These are phyloP conservation scores for Crucihimalaya himalaica DNA, from an alignment of 345 rosid genomes.

Conservation along the genomic window DNA sequence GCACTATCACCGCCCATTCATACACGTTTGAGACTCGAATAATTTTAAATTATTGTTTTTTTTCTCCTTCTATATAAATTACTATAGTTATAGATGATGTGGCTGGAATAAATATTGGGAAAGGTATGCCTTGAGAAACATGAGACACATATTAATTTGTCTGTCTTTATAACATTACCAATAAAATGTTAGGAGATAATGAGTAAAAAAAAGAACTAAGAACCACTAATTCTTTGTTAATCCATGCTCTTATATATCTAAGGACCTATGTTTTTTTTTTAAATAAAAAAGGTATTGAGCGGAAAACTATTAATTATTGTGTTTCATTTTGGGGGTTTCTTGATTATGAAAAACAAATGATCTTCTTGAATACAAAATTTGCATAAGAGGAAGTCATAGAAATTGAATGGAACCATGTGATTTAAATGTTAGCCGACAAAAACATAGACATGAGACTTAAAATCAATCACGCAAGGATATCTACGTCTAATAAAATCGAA, in stretches of 20 bases:
- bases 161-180: not conserved
- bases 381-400: not conserved
- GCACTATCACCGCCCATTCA: constrained; percentile 27
- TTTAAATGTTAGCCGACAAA: not conserved
- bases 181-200: not conserved
- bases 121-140: constrained; percentile 13
- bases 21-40: constrained; percentile 7
- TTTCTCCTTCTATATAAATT: not conserved
- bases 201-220: not conserved
- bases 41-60: not conserved
- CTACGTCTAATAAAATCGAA: not conserved
- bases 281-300: not conserved
- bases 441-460: not conserved
- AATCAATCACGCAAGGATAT: not conserved
- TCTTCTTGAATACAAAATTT: not conserved
- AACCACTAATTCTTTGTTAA: not conserved
- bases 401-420: constrained; percentile 5
- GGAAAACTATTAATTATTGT: not conserved
- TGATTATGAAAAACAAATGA: not conserved
- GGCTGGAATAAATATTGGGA: too few relatives aligned
- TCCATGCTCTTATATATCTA: not conserved
- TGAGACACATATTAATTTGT: constrained; percentile 18
- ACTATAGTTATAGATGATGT: too few relatives aligned
- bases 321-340: not conserved
- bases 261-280: not conserved